phyloP scores from a whole-genome alignment of 345 rosid species.

The Zanthoxylum bungeanum region DNA sequence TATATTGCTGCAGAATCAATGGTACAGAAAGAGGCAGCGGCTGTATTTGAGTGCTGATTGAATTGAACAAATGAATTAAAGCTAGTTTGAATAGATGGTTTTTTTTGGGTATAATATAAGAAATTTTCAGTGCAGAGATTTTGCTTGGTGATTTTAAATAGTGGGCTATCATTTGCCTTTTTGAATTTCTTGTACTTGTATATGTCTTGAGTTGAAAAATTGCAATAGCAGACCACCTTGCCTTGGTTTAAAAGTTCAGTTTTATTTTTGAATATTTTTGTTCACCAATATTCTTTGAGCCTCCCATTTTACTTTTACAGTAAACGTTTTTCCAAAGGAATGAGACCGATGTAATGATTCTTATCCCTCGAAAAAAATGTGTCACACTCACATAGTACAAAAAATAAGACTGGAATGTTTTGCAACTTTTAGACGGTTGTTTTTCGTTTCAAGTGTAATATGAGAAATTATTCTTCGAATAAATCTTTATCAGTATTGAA shows the following conservation, averaged over 20 bases:
- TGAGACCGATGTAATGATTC: background rate
- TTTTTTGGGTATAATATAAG: background rate
- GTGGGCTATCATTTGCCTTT: background rate
- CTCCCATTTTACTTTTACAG: background rate
- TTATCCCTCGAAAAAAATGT: background rate
- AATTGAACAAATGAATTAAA: background rate
- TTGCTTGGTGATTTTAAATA: background rate
- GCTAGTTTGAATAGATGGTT: background rate
- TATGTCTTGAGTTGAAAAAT: constrained; percentile 6
- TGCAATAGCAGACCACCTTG: constrained; percentile 22
- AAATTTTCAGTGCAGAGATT: background rate
- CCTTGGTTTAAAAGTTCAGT: too few relatives aligned
- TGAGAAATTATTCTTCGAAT: too few relatives aligned
- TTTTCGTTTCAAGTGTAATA: too few relatives aligned
- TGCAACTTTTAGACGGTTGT: too few relatives aligned
- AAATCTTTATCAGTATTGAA: too few relatives aligned
- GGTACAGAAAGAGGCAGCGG: background rate
- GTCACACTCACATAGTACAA: too few relatives aligned
- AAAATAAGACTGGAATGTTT: background rate
- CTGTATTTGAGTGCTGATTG: background rate
- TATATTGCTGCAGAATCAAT: background rate
- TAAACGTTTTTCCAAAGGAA: background rate
- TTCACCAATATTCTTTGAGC: background rate
- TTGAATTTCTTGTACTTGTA: background rate
- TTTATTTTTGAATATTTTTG: too few relatives aligned